Evolutionary conservation across 768 basidiomycete species (phyloP).

Genomic region (Pisolithus microcarpus): DNA sequence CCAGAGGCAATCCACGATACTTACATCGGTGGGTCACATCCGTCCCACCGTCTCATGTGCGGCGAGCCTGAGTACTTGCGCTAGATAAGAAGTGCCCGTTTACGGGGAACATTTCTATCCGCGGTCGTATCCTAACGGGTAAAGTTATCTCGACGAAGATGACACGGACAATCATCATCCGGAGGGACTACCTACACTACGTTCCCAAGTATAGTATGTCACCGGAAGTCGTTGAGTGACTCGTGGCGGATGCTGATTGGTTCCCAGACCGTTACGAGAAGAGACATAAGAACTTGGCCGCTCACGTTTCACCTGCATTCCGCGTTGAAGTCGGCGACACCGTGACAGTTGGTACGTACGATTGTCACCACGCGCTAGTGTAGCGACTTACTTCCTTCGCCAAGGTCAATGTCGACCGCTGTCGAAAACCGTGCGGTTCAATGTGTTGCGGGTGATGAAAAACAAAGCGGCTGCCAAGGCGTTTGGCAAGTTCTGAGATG

Average conservation of each 20-base stretch:
- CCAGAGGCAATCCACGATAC: slow-evolving; percentile 91
- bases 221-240: background rate
- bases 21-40: slow-evolving; percentile 74
- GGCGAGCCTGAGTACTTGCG: background rate
- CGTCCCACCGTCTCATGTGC: background rate
- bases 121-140: slow-evolving; percentile 97
- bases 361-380: background rate
- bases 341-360: slow-evolving; percentile 85
- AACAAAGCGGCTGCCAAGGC: slow-evolving; percentile 87
- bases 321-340: slow-evolving; percentile 91
- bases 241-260: slow-evolving; percentile 6
- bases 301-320: slow-evolving; percentile 96
- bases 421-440: slow-evolving; percentile 99
- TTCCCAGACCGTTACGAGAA: slow-evolving; percentile 93
- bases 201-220: slow-evolving; percentile 95
- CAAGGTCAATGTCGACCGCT: slow-evolving; percentile 96
- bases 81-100: slow-evolving; percentile 99
- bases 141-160: slow-evolving; percentile 99
- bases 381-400: background rate
- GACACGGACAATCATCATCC: slow-evolving; percentile 97
- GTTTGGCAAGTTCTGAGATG: slow-evolving; percentile 84
- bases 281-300: slow-evolving; percentile 97
- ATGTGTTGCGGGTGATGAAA: slow-evolving; percentile 92
- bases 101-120: slow-evolving; percentile 94
- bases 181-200: slow-evolving; percentile 91